Base-by-base conservation (phyloP, 768 basidiomycete genomes). In the Chalciporus chontae region DNA sequence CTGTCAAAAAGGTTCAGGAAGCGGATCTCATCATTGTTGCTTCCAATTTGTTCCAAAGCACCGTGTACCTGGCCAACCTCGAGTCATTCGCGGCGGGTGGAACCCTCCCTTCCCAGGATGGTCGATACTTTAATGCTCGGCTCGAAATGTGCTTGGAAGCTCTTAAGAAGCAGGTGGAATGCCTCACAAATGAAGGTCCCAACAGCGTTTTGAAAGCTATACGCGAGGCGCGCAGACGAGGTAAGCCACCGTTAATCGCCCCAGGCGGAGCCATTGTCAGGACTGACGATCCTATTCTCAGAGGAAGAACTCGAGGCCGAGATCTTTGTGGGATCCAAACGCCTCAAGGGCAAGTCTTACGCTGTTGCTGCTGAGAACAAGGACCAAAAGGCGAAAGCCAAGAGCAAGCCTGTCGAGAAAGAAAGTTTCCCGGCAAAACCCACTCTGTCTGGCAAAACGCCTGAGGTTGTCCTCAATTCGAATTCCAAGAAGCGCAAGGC, bases 11-110 rank as follows among this genome's bases (percentile, higher is more conserved):
- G 19, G 73, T 95, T 23, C 75, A 84, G 57, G 76, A 89, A 1
- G 92, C 92, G 0, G 92, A 97, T 63, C 83, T 96, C 43, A 74
- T 96, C 44, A 77, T 97, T 55, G 82, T 91, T 19, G 88, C 92
- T 6, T 88, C 89, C 2, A 90, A 84, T 57, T 70, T 96, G n/a
- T 90, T 93, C 74, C 84, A 84, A 56, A 90, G 89, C 38, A 66
- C 69, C 11, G 82, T 81, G 29, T 96, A 92, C 58, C 72, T 86
- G 5, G 80, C 78, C n/a, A 89, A 88, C 61, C 77, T 93, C 9
- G 81, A 84, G 53, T 70, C 81, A 3, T 77, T 94, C 38, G 79
- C 84, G 4, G 87, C 77, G 6, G 83, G 76, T 8, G 83, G 86
- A 3, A 69, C 80, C 15, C 73, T 94, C 31, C 90, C 91, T 2